Base-by-base conservation (phyloP, 768 basidiomycete species). In the Leccinum variicolor region DNA sequence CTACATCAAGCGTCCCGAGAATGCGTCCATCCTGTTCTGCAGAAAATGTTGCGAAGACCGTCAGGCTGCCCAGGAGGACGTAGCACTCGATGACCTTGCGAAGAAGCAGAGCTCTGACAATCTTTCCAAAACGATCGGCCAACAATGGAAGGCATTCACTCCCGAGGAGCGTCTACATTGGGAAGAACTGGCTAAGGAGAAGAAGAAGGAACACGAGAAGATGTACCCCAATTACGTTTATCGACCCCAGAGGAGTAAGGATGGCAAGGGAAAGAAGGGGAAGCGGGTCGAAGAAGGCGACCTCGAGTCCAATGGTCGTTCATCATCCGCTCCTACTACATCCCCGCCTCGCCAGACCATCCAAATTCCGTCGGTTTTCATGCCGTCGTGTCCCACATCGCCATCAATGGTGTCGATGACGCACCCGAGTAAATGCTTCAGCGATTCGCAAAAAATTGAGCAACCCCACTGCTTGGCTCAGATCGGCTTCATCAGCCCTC, bases 11-110 rank as follows among this genome's bases (percentile, higher is more conserved):
- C 84, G 89, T 46, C 89, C 89, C 3, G 87, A 89, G 74, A 90
- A 91, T 66, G 89, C 89, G 6, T 91, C 90, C 77, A 91, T 91
- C 69, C 80, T 91, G 54, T 91, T 91, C 81, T 83, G 89, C 54
- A 81, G 88, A 64, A 84, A 87, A 65, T 89, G 86, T 74, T 89
- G 85, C 73, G 85, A 87, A 72, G 85, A 88, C 52, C 82, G 84
- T 31, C 84, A 86, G 70, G 74, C 76, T 13, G 79, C 79, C 46
- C 76, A 74, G 54, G 82, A 82, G 50, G 82, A 82, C 53, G 79
- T 75, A 3, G 58, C 59, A 1, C 47, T 66, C 25, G 66, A 68
- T 43, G 62, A 72, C 2, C 78, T 81, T 4, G 70, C 80, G 14
- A 89, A 89, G 83, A 89, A 89, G 70, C 84, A 87, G 69, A 83